Conservation (phyloP, 2,329 filamentous ascomycete species). For the Penicillium sp. region DNA sequence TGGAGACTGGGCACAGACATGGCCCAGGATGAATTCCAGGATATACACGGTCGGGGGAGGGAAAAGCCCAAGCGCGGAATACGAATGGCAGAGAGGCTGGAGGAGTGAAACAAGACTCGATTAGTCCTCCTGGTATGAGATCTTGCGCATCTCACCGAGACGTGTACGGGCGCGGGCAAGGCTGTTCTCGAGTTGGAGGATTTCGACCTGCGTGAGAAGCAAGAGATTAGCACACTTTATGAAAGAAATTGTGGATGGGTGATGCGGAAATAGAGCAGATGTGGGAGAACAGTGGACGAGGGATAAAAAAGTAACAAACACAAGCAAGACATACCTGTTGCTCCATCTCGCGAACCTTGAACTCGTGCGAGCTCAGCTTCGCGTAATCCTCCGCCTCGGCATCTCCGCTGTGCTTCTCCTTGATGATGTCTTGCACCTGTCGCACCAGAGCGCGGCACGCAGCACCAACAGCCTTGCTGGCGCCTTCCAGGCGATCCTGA, state of each 20-base stretch:
- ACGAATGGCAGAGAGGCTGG: not conserved
- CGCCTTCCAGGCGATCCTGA: conserved; percentile 86
- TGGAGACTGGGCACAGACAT: not conserved
- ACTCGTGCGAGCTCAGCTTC: conserved; percentile 88
- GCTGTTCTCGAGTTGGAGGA: conserved; percentile 89
- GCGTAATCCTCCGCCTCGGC: conserved; percentile 81
- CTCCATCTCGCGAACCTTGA: conserved; percentile 99
- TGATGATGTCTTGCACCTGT: conserved; percentile 93
- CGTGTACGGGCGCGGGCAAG: conserved; percentile 77
- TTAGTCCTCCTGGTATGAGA: conserved; percentile 82
- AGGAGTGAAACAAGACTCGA: not conserved
- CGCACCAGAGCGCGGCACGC: conserved; percentile 86
- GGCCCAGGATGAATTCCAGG: conserved; percentile 4
- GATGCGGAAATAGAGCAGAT: not conserved
- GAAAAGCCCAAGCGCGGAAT: not conserved
- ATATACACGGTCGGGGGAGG: conserved; percentile 17
- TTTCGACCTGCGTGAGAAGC: conserved; percentile 74
- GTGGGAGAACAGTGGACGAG: not conserved
- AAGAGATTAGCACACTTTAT: conserved; percentile 18
- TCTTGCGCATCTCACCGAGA: conserved; percentile 97
- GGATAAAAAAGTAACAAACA: conserved; percentile 11
- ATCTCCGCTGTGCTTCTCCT: conserved; percentile 78
- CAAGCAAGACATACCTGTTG: conserved; percentile 74
- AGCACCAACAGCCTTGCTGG: conserved; percentile 87
- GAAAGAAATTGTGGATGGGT: not conserved